A percentile compares a stretch with the other conserved stretches of the same genome.
Conservation (phyloP, 1,284 basidiomycete genomes). For the Heimioporus retisporus region DNA sequence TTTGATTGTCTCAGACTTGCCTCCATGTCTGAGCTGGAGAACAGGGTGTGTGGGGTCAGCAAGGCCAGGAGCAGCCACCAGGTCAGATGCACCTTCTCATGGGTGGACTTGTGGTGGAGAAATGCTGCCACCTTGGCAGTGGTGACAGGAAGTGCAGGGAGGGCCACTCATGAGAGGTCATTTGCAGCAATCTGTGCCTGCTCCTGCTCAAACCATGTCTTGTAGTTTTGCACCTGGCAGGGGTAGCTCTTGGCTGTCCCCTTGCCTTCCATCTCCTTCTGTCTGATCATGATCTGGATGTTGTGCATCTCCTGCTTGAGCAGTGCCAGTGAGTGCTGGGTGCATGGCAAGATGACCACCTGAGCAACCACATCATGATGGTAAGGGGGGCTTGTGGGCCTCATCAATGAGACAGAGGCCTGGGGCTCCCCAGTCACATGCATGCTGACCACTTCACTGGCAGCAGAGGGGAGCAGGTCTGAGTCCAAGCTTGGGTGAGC, state of each 20-base stretch:
- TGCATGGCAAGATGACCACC: no score
- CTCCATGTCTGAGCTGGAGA: constrained; percentile 7
- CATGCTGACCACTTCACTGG: no score
- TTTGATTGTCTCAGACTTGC: constrained; percentile 14
- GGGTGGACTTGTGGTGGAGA: constrained; percentile 28
- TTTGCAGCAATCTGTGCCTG: neutral
- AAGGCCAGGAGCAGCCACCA: neutral
- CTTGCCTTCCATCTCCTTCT: constrained; percentile 20
- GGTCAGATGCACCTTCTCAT: constrained; percentile 26
- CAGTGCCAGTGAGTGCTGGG: no score
- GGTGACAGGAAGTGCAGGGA: constrained; percentile 18
- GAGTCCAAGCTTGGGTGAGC: no score
- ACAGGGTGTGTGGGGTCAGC: neutral
- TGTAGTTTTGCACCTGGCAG: constrained; percentile 16
- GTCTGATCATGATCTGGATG: neutral
- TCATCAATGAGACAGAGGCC: no score
- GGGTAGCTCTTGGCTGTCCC: constrained; percentile 11
- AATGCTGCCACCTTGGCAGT: constrained; percentile 31
- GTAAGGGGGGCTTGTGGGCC: no score
- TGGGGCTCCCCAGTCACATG: no score
- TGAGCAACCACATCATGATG: no score
- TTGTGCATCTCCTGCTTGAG: neutral
- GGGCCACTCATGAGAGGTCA: neutral
- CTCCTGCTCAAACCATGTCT: constrained; percentile 10
- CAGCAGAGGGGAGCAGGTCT: neutral